Percentiles rank a stretch among this genome's conserved stretches.
phyloP scores from a whole-genome alignment of 2,329 filamentous ascomycete genomes.

The Fusarium compactum region DNA sequence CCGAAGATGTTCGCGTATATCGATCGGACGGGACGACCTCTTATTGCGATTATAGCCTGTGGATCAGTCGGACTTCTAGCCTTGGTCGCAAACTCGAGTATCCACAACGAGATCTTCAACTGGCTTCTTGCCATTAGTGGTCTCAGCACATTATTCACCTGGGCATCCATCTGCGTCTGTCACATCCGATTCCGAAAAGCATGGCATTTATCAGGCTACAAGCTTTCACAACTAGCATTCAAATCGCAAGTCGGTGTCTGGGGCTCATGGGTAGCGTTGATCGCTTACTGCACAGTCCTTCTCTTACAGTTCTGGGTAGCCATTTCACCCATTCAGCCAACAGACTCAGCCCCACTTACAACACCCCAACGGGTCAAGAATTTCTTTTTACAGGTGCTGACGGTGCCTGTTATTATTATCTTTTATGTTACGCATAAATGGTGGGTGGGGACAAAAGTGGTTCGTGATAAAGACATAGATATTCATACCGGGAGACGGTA shows the following conservation, averaged over 20 bases:
- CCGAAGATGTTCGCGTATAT: conserved; percentile 82
- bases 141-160: conserved; percentile 80
- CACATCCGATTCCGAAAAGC: conserved; percentile 90
- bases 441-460: conserved; percentile 74
- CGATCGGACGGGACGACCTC: conserved; percentile 82
- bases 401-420: conserved; percentile 72
- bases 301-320: conserved; percentile 89
- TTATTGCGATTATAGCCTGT: conserved; percentile 77
- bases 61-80: conserved; percentile 77
- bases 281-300: conserved; percentile 81
- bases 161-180: conserved; percentile 84
- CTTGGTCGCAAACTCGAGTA: conserved; percentile 75
- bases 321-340: conserved; percentile 72
- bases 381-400: conserved; percentile 80
- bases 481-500: conserved; percentile 85
- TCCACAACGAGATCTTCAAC: conserved; percentile 74
- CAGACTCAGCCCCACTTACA: background rate
- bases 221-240: conserved; percentile 82
- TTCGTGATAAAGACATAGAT: conserved; percentile 82
- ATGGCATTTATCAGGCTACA: conserved; percentile 76
- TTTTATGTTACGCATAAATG: conserved; percentile 83
- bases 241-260: conserved; percentile 78
- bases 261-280: conserved; percentile 87
- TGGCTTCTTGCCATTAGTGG: conserved; percentile 85
- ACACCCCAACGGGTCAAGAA: conserved; percentile 61